Evolutionary conservation across 2,329 filamentous ascomycete species (phyloP).

Genomic region (Fulvia fulva): DNA sequence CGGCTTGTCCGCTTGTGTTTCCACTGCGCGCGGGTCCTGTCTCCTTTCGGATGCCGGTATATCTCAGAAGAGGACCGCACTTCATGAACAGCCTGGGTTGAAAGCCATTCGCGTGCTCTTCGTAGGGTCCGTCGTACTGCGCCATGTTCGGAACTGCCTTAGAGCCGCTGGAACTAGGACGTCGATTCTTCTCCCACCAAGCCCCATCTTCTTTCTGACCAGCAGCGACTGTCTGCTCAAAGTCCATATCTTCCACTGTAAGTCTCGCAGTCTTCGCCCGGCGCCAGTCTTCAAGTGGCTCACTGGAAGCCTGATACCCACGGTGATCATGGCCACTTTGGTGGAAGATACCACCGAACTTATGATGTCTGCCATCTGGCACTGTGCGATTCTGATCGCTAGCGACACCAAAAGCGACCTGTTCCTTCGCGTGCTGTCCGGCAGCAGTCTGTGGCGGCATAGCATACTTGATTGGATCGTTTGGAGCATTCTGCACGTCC

Average conservation of each 20-base stretch:
- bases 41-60: conserved; percentile 75
- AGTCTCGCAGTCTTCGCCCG: conserved; percentile 39
- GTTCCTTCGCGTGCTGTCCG: conserved; percentile 36
- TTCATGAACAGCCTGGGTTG: conserved; percentile 79
- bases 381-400: background rate
- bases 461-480: conserved; percentile 29
- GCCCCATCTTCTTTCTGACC: conserved; percentile 35
- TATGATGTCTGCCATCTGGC: conserved; percentile 28
- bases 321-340: conserved; percentile 43
- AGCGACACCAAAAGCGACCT: conserved; percentile 40
- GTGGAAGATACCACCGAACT: conserved; percentile 38
- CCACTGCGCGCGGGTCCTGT: conserved; percentile 35
- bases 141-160: conserved; percentile 39
- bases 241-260: conserved; percentile 40
- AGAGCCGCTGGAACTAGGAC: conserved; percentile 25
- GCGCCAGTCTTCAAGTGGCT: conserved; percentile 57
- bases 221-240: conserved; percentile 28
- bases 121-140: conserved; percentile 61
- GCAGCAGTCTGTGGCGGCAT: conserved; percentile 37
- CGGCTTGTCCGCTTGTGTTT: conserved; percentile 39
- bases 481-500: conserved; percentile 14
- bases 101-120: conserved; percentile 66
- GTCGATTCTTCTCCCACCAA: conserved; percentile 66
- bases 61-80: conserved; percentile 85
- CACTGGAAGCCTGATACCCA: conserved; percentile 51